Conservation (phyloP, 441 rosid genomes). For the Flueggea neowawraea region DNA sequence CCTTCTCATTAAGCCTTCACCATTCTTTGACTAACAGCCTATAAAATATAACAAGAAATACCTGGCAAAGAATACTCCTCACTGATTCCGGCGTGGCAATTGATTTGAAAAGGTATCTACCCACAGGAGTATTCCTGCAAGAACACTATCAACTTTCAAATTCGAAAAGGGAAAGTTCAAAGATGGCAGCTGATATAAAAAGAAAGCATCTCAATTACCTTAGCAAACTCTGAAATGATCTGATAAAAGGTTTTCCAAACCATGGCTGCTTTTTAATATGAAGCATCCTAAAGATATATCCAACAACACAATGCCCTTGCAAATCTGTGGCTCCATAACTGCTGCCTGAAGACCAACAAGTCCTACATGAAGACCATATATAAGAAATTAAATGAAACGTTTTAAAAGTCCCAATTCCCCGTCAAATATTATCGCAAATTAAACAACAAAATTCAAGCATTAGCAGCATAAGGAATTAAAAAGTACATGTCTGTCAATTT, state of each 20-base stretch:
- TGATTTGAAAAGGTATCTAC: constrained; percentile 53
- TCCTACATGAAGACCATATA: constrained; percentile 37
- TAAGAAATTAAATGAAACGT: not conserved
- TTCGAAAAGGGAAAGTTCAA: not conserved
- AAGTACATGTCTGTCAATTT: too few species aligned
- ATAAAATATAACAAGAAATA: constrained; percentile 16
- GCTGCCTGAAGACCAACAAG: constrained; percentile 96
- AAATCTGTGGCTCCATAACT: constrained; percentile 56
- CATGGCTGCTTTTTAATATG: constrained; percentile 86
- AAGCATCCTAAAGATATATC: constrained; percentile 87
- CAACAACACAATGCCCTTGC: constrained; percentile 63
- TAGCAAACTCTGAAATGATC: constrained; percentile 74
- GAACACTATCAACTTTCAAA: not conserved
- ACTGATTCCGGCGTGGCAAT: constrained; percentile 70
- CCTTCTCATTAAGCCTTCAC: not conserved
- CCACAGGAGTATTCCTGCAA: constrained; percentile 72
- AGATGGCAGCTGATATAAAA: constrained; percentile 3
- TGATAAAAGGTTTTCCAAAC: constrained; percentile 73
- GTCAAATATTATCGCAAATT: too few species aligned
- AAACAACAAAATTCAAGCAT: too few species aligned
- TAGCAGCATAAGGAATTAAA: too few species aligned
- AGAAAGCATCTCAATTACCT: constrained; percentile 37
- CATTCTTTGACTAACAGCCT: not conserved
- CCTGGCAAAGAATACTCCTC: constrained; percentile 75
- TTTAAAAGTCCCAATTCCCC: too few species aligned